Percentiles rank a stretch among this genome's conserved stretches.
phyloP scores from a whole-genome alignment of 2,329 filamentous ascomycete species.

The Microascus cirrosus region DNA sequence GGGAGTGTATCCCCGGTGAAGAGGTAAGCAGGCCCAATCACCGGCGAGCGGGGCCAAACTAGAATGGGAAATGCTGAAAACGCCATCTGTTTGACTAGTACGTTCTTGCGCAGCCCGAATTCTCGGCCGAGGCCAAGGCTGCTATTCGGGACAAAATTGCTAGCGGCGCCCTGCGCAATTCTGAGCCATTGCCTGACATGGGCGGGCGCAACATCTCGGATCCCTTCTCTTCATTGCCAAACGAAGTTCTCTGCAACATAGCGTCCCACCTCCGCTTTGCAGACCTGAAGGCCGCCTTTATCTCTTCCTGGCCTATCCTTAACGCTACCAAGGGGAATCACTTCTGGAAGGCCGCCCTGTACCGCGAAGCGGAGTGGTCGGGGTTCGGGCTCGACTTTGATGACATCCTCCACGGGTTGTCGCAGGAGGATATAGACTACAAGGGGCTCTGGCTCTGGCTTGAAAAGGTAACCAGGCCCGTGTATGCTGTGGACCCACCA shows the following conservation, averaged over 20 bases:
- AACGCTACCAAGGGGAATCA: neutral
- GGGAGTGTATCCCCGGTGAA: neutral
- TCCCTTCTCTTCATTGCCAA: neutral
- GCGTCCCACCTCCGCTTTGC: neutral
- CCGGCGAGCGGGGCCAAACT: neutral
- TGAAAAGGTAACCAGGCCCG: neutral
- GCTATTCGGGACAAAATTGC: neutral
- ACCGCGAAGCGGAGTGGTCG: neutral
- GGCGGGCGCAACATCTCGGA: neutral
- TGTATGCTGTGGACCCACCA: neutral
- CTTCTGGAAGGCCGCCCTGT: neutral
- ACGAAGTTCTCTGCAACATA: neutral
- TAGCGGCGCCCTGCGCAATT: neutral
- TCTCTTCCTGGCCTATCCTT: neutral
- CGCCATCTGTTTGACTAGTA: neutral
- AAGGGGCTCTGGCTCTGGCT: neutral
- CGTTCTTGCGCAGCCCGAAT: neutral
- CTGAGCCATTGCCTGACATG: neutral
- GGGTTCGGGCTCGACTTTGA: neutral
- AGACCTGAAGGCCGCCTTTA: neutral
- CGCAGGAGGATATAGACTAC: neutral
- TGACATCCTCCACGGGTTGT: neutral
- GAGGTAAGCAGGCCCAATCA: neutral
- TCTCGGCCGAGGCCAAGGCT: neutral
- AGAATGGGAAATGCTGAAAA: neutral